Evolutionary conservation across 2,329 filamentous ascomycete species (phyloP).

Genomic region (Fusarium annulatum): DNA sequence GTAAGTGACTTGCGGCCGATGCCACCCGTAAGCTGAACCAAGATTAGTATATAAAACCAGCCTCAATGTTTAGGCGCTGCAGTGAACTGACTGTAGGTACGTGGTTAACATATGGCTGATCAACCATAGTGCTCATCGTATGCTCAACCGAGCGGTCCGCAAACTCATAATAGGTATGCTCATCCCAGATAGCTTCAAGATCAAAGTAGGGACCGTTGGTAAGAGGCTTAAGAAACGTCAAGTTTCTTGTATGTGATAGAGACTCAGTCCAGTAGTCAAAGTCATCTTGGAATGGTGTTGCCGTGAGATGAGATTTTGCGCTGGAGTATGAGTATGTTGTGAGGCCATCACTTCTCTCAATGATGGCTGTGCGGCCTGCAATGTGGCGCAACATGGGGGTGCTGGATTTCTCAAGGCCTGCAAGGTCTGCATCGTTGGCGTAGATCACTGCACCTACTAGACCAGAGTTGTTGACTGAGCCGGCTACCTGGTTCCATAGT

Average conservation of each 20-base stretch:
- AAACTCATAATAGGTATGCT: slow-evolving; percentile 80
- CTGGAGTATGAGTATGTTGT: slow-evolving; percentile 55
- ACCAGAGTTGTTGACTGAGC: neutral
- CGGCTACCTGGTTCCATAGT: slow-evolving; percentile 37
- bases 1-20: slow-evolving; percentile 72
- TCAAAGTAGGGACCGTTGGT: slow-evolving; percentile 76
- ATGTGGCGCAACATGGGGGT: slow-evolving; percentile 36
- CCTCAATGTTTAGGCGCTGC: fast-evolving
- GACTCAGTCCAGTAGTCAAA: slow-evolving; percentile 66
- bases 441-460: slow-evolving; percentile 36
- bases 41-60: fast-evolving
- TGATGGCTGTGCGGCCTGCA: slow-evolving; percentile 8
- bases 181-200: slow-evolving; percentile 81
- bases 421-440: slow-evolving; percentile 2
- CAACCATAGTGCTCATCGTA: slow-evolving; percentile 86
- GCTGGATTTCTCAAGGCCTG: neutral
- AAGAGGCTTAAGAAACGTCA: slow-evolving; percentile 72
- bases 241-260: slow-evolving; percentile 73
- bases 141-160: slow-evolving; percentile 73
- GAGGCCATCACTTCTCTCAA: neutral
- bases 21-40: slow-evolving; percentile 68
- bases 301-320: slow-evolving; percentile 53
- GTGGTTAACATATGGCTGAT: slow-evolving; percentile 83
- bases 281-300: slow-evolving; percentile 59
- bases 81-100: slow-evolving; percentile 68